phyloP scores from a whole-genome alignment of 768 basidiomycete genomes.

The Pleurotus salmoneostramineus region DNA sequence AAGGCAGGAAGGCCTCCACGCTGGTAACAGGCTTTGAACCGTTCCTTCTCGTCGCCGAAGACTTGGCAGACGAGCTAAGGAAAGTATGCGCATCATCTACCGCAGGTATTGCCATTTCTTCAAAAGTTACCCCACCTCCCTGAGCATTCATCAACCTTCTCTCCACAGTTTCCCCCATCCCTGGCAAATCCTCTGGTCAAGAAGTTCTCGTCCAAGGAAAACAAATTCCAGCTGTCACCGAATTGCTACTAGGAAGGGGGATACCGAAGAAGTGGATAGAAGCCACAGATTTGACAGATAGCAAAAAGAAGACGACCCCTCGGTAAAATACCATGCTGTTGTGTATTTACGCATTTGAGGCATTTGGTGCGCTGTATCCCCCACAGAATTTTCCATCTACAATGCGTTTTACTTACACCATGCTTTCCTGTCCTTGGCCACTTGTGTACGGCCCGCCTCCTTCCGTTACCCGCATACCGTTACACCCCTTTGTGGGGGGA shows the following conservation, averaged over 20 bases:
- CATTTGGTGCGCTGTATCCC: background rate
- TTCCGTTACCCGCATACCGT: too few relatives aligned
- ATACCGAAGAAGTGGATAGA: constrained; percentile 84
- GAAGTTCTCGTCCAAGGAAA: constrained; percentile 88
- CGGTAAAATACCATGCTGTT: background rate
- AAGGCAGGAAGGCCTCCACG: constrained; percentile 75
- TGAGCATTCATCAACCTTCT: background rate
- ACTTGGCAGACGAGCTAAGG: constrained; percentile 75
- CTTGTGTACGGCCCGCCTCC: too few relatives aligned
- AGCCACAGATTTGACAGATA: constrained; percentile 39
- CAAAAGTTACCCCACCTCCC: background rate
- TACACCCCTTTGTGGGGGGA: background rate
- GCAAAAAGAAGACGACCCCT: constrained; percentile 33
- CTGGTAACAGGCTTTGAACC: constrained; percentile 78
- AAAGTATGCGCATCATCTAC: constrained; percentile 78
- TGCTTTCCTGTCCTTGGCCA: too few relatives aligned
- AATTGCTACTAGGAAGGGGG: constrained; percentile 64
- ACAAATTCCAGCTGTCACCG: constrained; percentile 62
- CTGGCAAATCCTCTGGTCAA: constrained; percentile 50
- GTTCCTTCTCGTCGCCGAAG: constrained; percentile 62
- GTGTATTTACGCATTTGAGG: background rate
- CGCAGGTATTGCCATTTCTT: constrained; percentile 46
- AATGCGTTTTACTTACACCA: background rate
- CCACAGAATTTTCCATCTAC: background rate
- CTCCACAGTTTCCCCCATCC: constrained; percentile 53